Evolutionary conservation across 176 grass and related monocot species (phyloP).

Genomic region (Thalia dealbata): DNA sequence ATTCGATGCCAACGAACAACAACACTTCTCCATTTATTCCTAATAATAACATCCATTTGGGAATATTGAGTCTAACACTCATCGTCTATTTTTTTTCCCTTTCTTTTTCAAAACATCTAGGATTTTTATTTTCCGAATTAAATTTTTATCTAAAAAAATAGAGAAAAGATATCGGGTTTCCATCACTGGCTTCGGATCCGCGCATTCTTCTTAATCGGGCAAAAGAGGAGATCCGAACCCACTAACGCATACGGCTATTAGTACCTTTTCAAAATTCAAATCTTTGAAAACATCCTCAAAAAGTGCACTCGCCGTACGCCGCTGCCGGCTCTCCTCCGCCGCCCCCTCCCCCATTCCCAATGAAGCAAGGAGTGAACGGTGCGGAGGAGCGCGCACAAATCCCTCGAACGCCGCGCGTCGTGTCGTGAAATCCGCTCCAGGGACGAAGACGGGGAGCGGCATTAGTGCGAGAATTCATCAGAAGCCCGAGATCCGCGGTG

Average conservation of each 20-base stretch:
- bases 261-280: conserved; percentile 23
- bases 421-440: conserved; percentile 18
- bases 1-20: too few relatives aligned
- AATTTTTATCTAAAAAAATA: too few relatives aligned
- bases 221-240: neutral
- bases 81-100: too few relatives aligned
- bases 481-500: neutral
- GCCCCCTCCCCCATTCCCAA: neutral
- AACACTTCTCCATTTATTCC: too few relatives aligned
- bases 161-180: too few relatives aligned
- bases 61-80: too few relatives aligned
- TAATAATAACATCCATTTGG: too few relatives aligned
- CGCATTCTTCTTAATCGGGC: neutral
- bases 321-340: neutral
- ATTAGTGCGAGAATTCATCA: neutral
- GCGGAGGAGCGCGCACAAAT: conserved; percentile 1
- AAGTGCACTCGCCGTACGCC: neutral
- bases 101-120: too few relatives aligned
- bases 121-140: too few relatives aligned
- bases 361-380: neutral
- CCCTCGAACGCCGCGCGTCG: conserved; percentile 22
- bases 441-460: neutral
- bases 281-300: conserved; percentile 6
- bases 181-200: neutral
- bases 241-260: neutral